Evolutionary conservation across 768 basidiomycete genomes (phyloP), one percentile per base, ranked within the genome.

Genomic region (Auricularia auricula-judae): DNA sequence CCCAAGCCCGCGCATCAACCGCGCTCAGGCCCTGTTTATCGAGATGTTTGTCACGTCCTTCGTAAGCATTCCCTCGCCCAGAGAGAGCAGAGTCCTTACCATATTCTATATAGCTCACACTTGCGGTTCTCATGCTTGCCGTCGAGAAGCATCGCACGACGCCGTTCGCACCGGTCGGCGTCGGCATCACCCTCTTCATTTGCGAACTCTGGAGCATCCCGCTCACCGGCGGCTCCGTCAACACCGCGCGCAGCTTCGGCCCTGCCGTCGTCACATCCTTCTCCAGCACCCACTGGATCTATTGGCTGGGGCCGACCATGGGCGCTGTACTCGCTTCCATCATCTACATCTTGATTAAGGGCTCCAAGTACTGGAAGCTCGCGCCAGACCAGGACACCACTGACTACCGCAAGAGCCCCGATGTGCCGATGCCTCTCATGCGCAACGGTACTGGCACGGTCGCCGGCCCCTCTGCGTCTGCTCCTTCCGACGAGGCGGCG

Each of bases 51-150:
- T 83, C 67, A 88, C 86, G 12, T 77, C 82, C 14, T 76, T 78
- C 18, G 76, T 88, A 47, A 16, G 81, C 84, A 16, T 61, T 61
- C n/a, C 11, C 18, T 12, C 47, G 18, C 16, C 11, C 47, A 23
- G 18, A 51, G 7, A 14, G 39, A 3, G 53, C 34, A 47, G 53
- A 59, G 29, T 36, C 29, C 29, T 29, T 29, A 29, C 29, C 29
- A 29, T 29, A 29, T 33, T 44, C 14, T 10, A 4, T 59, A n/a
- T 23, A 67, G 66, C 66, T 70, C 7, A 53, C 65, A 53, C 72
- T 86, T 14, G 76, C 87, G 4, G 84, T 87, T n/a, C 80, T 88
- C 66, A 87, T 88, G 85, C 72, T 88, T 33, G 87, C 87, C 3
- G 84, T 83, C 16, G 87, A 88, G 73, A 88, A 88, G 73, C 86